Evolutionary conservation across 805 yeast species (phyloP), one percentile per base, ranked within the genome.

Genomic region (Jamesozyma piceae): DNA sequence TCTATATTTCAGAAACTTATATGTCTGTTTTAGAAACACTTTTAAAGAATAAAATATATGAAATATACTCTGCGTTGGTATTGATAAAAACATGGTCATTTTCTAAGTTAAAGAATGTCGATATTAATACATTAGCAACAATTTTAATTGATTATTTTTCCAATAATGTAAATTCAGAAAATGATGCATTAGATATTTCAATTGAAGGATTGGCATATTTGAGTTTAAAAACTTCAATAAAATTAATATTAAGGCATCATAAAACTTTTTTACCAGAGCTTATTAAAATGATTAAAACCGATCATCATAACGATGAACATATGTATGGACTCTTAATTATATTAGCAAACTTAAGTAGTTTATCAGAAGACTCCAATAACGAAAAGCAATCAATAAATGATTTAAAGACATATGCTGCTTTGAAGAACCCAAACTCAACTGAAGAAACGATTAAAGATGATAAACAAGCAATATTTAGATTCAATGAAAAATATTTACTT

Each of bases 51-150:
- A 42, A 47, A 8, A 49, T 54, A 2, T 56, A 59, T 21, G 59
- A 59, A 39, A 40, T 66, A 8, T 52, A 68, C 11, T 62, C 78
- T 0, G 65, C 73, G 0, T 52, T 77, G 31, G 72, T 73, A 3
- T 51, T 77, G n/a, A 60, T 76, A 5, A 80, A 80, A 54, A 58
- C 77, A 2, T 78, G 83, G 83, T 70, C 71, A 39, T 67, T 71
- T 43, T 58, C 73, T 0, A 65, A 69, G 34, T 55, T 67, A 28
- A 63, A 55, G 11, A 52, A 56, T 5, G 38, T 60, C 2, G 46
- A 51, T 5, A 38, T 69, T 3, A 54, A 65, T 13, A 57, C 65
- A 2, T 45, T 73, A 19, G 54, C 63, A 18, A 52, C 59, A 14
- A 53, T 65, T 9, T 57, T 67, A 15, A 29, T 53, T 1, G 42